Evolutionary conservation across 805 yeast genomes (phyloP), one percentile per base, ranked within the genome.

Genomic region (Cyberlindnera veronae): DNA sequence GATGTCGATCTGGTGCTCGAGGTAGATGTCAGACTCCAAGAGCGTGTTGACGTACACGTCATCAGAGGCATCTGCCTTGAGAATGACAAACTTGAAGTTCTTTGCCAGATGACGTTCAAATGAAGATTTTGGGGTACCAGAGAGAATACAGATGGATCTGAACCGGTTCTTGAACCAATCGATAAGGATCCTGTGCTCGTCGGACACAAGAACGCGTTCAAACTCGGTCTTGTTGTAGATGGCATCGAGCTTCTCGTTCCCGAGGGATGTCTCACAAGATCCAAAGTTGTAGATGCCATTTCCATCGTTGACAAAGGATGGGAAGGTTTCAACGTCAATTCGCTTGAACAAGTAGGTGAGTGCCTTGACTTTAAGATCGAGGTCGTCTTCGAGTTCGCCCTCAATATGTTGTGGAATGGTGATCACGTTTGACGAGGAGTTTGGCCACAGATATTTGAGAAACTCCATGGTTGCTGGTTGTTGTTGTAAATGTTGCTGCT

Each of bases 91-190:
- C 12, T 27, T 50, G 42, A 50, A 66, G 53, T 36, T 33, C 18
- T 45, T 44, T 2, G 47, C 48, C 14, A 60, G 46, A 3, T 36
- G 38, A 1, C 52, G 48, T 9, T 42, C 50, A 33, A 51, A 54
- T 38, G 53, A 38, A 20, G 45, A 50, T 19, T 54, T 63, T 3
- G 88, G 86, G 8, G 45, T 41, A 19, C 64, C 77, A 4, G 78
- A 63, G 17, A 83, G 58, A 4, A 83, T 68, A 49, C 84, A 72
- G 52, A 75, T 57, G 2, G 84, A 66, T 39, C 91, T 64, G 57
- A 80, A 81, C 58, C 76, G 75, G 64, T 83, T 83, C 53, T 80
- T 81, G 34, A 67, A 55, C 71, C 79, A 83, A 54, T 83, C 90
- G 15, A 79, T 69, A 41, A 81, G 63, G 11, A 83, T 77, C 19